These are phyloP conservation scores for Bothriochloa decipiens DNA, from an alignment of 176 grass and related monocot genomes.

Conservation along the genomic window DNA sequence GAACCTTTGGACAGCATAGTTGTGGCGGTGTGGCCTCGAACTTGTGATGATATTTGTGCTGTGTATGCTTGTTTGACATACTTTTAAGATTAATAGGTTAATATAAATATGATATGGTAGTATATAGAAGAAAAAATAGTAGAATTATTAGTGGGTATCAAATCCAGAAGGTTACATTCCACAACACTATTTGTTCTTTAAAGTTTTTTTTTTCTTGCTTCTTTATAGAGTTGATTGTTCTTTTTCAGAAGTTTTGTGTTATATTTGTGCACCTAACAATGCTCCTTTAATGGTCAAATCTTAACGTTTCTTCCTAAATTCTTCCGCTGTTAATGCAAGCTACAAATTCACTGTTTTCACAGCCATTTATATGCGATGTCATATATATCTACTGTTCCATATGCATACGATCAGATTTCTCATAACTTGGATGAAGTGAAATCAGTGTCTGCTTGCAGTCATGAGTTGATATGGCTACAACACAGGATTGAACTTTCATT, in stretches of 20 bases:
- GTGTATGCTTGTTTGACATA: conserved; percentile 5
- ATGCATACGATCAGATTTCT: conserved; percentile 1
- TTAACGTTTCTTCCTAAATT: background rate
- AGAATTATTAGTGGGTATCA: background rate
- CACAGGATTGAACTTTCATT: background rate
- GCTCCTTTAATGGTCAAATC: background rate
- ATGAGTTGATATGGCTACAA: background rate
- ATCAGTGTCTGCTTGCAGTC: background rate
- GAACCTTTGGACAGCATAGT: background rate
- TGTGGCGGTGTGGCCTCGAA: background rate
- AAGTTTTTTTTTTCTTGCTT: background rate
- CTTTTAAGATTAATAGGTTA: background rate
- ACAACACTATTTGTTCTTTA: background rate
- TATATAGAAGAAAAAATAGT: background rate
- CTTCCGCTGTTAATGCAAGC: background rate
- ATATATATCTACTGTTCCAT: conserved; percentile 11
- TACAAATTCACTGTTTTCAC: background rate
- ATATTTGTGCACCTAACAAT: background rate
- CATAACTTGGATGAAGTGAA: conserved; percentile 1
- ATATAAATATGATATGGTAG: background rate
- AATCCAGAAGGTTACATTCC: conserved; percentile 5
- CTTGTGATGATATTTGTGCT: background rate
- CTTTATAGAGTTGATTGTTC: background rate
- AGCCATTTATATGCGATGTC: background rate
- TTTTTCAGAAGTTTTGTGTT: conserved; percentile 4